phyloP scores from a whole-genome alignment of 169 alveolate species.

The Plasmodium adleri region DNA sequence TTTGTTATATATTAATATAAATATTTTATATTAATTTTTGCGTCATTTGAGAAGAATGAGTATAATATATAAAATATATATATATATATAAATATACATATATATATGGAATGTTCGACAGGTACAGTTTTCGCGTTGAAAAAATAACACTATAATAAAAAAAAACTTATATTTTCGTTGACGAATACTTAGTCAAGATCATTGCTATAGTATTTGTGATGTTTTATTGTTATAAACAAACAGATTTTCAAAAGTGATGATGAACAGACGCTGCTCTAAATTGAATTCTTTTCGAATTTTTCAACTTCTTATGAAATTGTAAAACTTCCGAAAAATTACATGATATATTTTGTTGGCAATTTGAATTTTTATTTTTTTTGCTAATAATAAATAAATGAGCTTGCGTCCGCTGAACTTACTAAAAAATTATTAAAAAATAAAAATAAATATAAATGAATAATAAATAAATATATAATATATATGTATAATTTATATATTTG shows the following conservation, averaged over 20 bases:
- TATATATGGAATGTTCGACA: background rate
- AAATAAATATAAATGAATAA: too few species aligned
- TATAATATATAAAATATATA: too few species aligned
- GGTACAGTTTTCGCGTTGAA: conserved; percentile 67
- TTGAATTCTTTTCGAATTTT: conserved; percentile 41
- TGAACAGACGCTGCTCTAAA: conserved; percentile 73
- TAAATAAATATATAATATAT: too few species aligned
- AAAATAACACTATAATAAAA: conserved; percentile 15
- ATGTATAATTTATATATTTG: too few species aligned
- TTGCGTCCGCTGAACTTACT: conserved; percentile 76
- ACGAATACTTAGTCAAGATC: conserved; percentile 80
- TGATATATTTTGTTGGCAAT: conserved; percentile 26
- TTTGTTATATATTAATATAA: too few species aligned
- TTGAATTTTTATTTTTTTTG: background rate
- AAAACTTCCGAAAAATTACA: conserved; percentile 44
- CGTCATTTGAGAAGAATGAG: too few species aligned
- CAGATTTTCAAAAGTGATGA: conserved; percentile 77
- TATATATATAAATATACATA: too few species aligned
- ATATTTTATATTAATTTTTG: too few species aligned
- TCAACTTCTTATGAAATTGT: conserved; percentile 28
- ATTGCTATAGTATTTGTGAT: conserved; percentile 78
- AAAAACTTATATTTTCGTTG: background rate
- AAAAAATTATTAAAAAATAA: too few species aligned
- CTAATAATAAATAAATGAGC: conserved; percentile 25
- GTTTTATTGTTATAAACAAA: conserved; percentile 72